phyloP scores from a whole-genome alignment of 768 basidiomycete genomes.

The Naematelia encephala region DNA sequence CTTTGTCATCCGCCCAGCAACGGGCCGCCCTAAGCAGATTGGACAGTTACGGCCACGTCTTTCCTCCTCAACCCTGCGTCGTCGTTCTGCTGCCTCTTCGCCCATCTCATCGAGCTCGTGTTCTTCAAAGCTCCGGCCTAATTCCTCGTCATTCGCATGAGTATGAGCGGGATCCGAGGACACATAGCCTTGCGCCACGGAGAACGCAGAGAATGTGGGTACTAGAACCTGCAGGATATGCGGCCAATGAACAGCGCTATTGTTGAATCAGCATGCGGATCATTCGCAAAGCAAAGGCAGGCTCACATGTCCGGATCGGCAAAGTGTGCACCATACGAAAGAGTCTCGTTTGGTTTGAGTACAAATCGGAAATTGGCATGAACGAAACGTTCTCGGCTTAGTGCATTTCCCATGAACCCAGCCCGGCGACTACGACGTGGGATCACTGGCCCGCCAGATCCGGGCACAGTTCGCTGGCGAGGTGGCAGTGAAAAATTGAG shows the following conservation, averaged over 20 bases:
- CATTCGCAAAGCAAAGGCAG: slow-evolving; percentile 3
- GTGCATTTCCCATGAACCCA: slow-evolving; percentile 61
- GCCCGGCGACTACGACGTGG: slow-evolving; percentile 74
- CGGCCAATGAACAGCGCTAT: slow-evolving; percentile 90
- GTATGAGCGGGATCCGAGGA: slow-evolving; percentile 19
- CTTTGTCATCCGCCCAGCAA: slow-evolving; percentile 80
- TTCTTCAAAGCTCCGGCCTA: slow-evolving; percentile 18
- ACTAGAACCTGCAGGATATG: slow-evolving; percentile 94
- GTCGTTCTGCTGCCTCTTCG: slow-evolving; percentile 30
- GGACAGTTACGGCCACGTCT: slow-evolving; percentile 78
- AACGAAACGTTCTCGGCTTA: slow-evolving; percentile 92
- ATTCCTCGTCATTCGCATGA: slow-evolving; percentile 4
- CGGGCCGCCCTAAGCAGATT: slow-evolving; percentile 88
- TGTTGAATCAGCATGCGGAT: slow-evolving; percentile 7
- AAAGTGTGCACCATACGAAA: slow-evolving; percentile 88
- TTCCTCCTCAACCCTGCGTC: slow-evolving; percentile 55
- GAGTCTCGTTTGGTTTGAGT: slow-evolving; percentile 71
- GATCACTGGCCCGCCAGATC: slow-evolving; percentile 18
- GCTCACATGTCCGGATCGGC: slow-evolving; percentile 94
- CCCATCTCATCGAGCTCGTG: slow-evolving; percentile 35
- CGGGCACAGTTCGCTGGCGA: slow-evolving; percentile 57
- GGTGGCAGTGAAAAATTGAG: slow-evolving; percentile 93
- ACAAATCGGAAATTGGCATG: slow-evolving; percentile 96
- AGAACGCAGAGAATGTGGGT: slow-evolving; percentile 72
- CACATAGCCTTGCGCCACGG: slow-evolving; percentile 57